Percentiles rank a stretch among this genome's conserved stretches.
phyloP scores from a whole-genome alignment of 176 grass and related monocot species.

The Tuctoria greenei region DNA sequence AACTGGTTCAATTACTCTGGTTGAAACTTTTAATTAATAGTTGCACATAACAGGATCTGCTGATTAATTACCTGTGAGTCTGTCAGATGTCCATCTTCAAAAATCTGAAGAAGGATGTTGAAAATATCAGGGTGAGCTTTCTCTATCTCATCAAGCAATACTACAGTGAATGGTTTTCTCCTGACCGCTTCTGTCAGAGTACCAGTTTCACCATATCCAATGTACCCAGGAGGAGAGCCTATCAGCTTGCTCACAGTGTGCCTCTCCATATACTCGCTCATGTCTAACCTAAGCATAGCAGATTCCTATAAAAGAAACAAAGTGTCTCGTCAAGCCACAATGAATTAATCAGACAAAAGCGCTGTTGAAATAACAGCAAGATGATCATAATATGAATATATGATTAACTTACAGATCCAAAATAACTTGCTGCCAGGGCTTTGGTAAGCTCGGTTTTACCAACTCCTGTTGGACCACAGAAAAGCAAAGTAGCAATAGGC shows the following conservation, averaged over 20 bases:
- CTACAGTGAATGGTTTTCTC: slow-evolving; percentile 84
- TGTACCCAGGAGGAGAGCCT: slow-evolving; percentile 94
- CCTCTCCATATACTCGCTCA: slow-evolving; percentile 98
- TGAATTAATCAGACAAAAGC: not conserved
- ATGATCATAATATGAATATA: slow-evolving; percentile 20
- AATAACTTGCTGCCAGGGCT: slow-evolving; percentile 83
- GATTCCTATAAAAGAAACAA: slow-evolving; percentile 61
- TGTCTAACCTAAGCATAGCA: slow-evolving; percentile 90
- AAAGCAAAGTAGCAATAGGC: slow-evolving; percentile 88
- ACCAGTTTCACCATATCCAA: slow-evolving; percentile 87
- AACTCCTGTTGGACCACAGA: slow-evolving; percentile 94
- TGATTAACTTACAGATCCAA: slow-evolving; percentile 70
- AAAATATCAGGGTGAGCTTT: slow-evolving; percentile 99
- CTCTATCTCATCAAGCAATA: slow-evolving; percentile 96
- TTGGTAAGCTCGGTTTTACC: slow-evolving; percentile 96
- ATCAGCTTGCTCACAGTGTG: slow-evolving; percentile 97
- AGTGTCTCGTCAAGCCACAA: slow-evolving; percentile 38
- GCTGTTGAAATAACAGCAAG: slow-evolving; percentile 5
- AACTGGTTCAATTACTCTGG: not conserved
- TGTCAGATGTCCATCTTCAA: slow-evolving; percentile 92
- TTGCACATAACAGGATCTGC: slow-evolving; percentile 10
- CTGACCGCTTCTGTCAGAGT: slow-evolving; percentile 95
- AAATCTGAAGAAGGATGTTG: slow-evolving; percentile 97
- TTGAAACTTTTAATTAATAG: not conserved
- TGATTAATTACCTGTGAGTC: slow-evolving; percentile 72